Percentiles rank a stretch among this genome's conserved stretches.
Conservation (phyloP, 345 rosid genomes). For the Brassica napus region Da-Ae NC_063442.1:27614501-27615000, state of each 20-base stretch:
- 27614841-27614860: neutral
- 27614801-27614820: neutral
- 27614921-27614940: neutral
- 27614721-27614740: neutral
- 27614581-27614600: neutral
- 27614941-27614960: neutral
- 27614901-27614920: neutral
- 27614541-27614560: neutral
- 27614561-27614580: neutral
- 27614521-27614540: neutral
- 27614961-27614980: neutral
- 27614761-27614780: neutral
- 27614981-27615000: neutral
- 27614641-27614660: neutral
- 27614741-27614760: neutral
- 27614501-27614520: slow-evolving; percentile 8
- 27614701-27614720: neutral
- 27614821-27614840: neutral
- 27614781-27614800: neutral
- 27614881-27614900: neutral
- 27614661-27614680: neutral
- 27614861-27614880: neutral
- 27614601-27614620: neutral
- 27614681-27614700: neutral
- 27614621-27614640: neutral